phyloP scores from a whole-genome alignment of 305 asterid genomes.

The Fraxinus ornus region DNA sequence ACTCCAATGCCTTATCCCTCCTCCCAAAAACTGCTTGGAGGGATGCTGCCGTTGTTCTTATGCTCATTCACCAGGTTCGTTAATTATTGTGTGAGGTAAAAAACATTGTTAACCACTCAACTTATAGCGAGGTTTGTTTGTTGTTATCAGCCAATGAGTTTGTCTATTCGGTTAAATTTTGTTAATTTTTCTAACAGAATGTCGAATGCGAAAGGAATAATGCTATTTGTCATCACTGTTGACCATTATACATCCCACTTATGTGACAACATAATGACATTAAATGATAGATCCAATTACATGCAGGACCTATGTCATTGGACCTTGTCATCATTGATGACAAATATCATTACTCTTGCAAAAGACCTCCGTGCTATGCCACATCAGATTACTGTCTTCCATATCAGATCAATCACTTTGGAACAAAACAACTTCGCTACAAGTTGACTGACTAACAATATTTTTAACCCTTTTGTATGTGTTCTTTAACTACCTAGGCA shows the following conservation, averaged over 20 bases:
- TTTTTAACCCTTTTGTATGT: background rate
- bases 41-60: conserved; percentile 79
- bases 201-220: background rate
- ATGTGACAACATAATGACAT: background rate
- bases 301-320: background rate
- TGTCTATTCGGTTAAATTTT: background rate
- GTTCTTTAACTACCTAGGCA: background rate
- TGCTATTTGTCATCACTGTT: background rate
- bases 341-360: background rate
- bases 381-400: background rate
- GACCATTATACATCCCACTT: background rate
- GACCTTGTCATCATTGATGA: background rate
- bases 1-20: conserved; percentile 70
- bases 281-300: background rate
- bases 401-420: background rate
- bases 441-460: background rate
- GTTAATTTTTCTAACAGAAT: background rate
- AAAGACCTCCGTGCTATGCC: background rate
- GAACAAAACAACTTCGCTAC: background rate
- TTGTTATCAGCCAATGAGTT: background rate
- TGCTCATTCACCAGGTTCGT: conserved; percentile 81
- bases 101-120: background rate
- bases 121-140: background rate
- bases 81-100: background rate
- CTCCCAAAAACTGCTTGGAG: conserved; percentile 63